Evolutionary conservation across 139 green algal genomes (phyloP).

Genomic region (Gonium pectorale): DNA sequence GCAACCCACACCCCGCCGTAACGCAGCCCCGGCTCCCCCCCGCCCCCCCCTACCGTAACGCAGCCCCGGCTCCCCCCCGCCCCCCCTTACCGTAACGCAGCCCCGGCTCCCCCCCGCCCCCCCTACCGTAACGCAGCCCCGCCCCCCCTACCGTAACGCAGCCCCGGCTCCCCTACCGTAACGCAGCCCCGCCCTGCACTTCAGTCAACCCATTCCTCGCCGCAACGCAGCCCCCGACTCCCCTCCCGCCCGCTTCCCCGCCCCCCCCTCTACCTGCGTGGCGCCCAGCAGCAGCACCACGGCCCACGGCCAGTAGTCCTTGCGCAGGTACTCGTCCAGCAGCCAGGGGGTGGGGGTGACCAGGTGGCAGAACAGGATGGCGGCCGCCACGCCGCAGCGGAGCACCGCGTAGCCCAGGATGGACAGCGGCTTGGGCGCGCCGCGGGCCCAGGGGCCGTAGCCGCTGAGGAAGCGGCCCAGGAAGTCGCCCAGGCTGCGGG

Average conservation of each 20-base stretch:
- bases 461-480: constrained; percentile 51
- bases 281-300: constrained; percentile 50
- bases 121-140: no score
- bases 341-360: constrained; percentile 54
- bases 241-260: no score
- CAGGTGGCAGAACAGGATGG: constrained; percentile 63
- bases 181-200: no score
- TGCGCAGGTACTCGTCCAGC: constrained; percentile 45
- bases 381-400: constrained; percentile 31
- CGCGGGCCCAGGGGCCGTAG: constrained; percentile 52
- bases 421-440: constrained; percentile 52
- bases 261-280: constrained; percentile 45
- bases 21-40: no score
- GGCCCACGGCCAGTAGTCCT: constrained; percentile 48
- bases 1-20: no score
- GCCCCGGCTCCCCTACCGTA: no score
- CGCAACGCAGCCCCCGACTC: no score
- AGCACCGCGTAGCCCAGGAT: constrained; percentile 46
- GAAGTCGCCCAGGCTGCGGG: constrained; percentile 53
- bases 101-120: no score
- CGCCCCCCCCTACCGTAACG: no score
- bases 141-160: no score
- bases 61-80: no score
- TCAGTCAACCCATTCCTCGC: no score
- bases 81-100: neutral